Base-by-base conservation (phyloP, 768 basidiomycete species). In the Podaxis mareebaensis region DNA sequence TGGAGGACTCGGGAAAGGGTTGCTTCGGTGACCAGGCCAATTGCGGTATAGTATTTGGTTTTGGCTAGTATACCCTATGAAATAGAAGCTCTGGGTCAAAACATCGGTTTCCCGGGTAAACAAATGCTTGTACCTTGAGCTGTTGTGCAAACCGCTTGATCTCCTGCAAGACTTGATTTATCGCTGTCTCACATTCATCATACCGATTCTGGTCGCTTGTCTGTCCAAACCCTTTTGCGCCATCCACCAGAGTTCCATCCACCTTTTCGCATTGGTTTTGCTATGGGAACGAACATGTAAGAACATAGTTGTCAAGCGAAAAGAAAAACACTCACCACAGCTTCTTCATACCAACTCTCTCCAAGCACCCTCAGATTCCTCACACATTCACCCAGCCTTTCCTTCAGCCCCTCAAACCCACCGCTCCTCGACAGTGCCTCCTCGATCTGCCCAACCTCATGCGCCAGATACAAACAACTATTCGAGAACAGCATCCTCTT, bases 401-500 rank as follows among this genome's bases (percentile, higher is more conserved):
- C 84, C 66, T 77, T 78, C 28, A 82, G 73, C 46, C 54, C 61
- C 13, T 52, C 61, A 51, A 63, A 63, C 3, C 46, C 48, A 4
- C 61, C 49, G 4, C 52, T 65, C 20, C 68, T 63, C 36, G 26
- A 20, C 24, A 63, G 28, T 4, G 54, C 26, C 24, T 70, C 66
- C 52, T 73, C 75, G 22, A 86, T 65, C 30, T 77, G 77, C 61
- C 77, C 78, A 0, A 89, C 71, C 67, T 89, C 83, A 22, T 75
- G 73, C 33, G 79, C 80, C 28, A 96, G 80, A 71, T 89, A 92
- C 22, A 83, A 68, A 67, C 88, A 93, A 65, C 96, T 90, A 71
- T 97, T 97, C 17, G 92, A 87, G 71, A 90, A 90, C 54, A 85
- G 84, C 83, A 96, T 88, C 1, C 83, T 78, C 28, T 79, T 74